Evolutionary conservation across 441 rosid genomes (phyloP).

Genomic region (Viola pubescens): DNA sequence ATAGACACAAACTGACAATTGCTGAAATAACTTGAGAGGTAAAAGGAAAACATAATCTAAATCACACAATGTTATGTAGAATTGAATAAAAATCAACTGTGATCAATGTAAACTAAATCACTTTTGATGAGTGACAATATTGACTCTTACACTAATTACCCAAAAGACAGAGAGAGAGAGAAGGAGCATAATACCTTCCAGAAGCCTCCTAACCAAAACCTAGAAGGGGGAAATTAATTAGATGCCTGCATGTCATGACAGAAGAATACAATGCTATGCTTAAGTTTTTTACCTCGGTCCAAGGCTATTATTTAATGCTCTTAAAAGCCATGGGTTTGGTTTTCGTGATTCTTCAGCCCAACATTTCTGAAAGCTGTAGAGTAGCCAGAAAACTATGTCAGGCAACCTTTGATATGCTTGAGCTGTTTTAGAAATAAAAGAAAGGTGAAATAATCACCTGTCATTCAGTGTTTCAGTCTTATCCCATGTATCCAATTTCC

Average conservation of each 20-base stretch:
- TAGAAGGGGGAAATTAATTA: constrained; percentile 25
- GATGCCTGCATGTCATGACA: constrained; percentile 5
- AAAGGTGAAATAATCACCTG: constrained; percentile 33
- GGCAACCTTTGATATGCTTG: constrained; percentile 14
- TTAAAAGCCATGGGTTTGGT: constrained; percentile 88
- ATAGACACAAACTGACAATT: too few species aligned
- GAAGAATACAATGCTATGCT: neutral
- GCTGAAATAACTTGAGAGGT: too few species aligned
- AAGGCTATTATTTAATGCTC: constrained; percentile 77
- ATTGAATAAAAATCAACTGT: too few species aligned
- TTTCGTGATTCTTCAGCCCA: constrained; percentile 80
- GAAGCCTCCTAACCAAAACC: constrained; percentile 99
- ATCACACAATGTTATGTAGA: neutral
- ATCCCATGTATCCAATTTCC: constrained; percentile 97
- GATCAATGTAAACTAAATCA: neutral
- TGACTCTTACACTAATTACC: constrained; percentile 9
- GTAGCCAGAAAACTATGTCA: constrained; percentile 16
- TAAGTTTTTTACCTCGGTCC: constrained; percentile 72
- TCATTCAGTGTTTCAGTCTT: constrained; percentile 62
- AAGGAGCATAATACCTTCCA: constrained; percentile 68
- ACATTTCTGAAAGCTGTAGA: constrained; percentile 65
- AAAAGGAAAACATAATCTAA: neutral
- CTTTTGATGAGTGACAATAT: constrained; percentile 3
- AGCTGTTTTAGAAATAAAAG: constrained; percentile 13
- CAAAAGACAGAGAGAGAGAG: neutral